These are phyloP conservation scores for Balakata baccata DNA, from an alignment of 345 rosid species.

Conservation along the genomic window DNA sequence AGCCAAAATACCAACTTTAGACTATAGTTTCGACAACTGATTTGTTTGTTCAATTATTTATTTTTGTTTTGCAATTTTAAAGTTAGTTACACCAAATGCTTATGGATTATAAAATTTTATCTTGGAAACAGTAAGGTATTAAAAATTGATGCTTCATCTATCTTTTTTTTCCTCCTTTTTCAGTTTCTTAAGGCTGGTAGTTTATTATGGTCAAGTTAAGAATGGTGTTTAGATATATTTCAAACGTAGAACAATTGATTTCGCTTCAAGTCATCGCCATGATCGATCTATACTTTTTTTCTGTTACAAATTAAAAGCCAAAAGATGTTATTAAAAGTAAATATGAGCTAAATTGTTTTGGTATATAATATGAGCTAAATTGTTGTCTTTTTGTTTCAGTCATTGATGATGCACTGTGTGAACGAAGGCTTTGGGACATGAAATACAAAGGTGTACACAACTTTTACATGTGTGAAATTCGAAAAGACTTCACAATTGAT, in stretches of 20 bases:
- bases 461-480: slow-evolving; percentile 98
- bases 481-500: slow-evolving; percentile 92
- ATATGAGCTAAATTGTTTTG: slow-evolving; percentile 2
- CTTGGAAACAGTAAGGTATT: too few relatives aligned
- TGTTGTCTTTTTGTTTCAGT: slow-evolving; percentile 48
- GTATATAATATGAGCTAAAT: neutral
- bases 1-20: neutral
- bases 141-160: too few relatives aligned
- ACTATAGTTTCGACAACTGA: too few relatives aligned
- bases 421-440: slow-evolving; percentile 98
- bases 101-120: too few relatives aligned
- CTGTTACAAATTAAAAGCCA: neutral
- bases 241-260: neutral
- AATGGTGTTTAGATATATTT: neutral
- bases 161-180: too few relatives aligned
- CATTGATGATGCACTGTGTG: slow-evolving; percentile 81
- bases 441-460: slow-evolving; percentile 69
- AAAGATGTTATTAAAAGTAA: neutral
- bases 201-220: neutral
- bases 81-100: too few relatives aligned
- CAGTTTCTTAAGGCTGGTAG: too few relatives aligned
- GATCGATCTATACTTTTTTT: neutral
- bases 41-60: neutral
- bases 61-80: neutral
- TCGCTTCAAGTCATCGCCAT: neutral